phyloP scores from a whole-genome alignment of 768 basidiomycete species.

The Psilocybe subaeruginosa region DNA sequence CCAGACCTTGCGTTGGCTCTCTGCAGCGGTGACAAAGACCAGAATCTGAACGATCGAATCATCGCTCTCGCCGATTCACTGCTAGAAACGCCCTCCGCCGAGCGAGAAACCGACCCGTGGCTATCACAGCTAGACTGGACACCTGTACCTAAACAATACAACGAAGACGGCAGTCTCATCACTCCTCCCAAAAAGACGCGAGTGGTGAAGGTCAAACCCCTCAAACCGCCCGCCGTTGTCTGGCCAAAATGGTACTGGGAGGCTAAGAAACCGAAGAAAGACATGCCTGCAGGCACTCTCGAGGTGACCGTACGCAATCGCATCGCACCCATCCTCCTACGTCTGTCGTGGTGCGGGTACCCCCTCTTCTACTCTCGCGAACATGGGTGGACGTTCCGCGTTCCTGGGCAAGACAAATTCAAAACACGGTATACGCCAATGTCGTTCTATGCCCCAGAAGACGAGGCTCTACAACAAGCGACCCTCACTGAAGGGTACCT shows the following conservation, averaged over 20 bases:
- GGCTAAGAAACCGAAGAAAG: conserved; percentile 73
- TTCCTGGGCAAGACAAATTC: conserved; percentile 53
- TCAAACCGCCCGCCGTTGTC: conserved; percentile 49
- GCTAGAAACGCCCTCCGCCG: conserved; percentile 22
- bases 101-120: conserved; percentile 50
- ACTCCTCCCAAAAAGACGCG: conserved; percentile 29
- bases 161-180: conserved; percentile 11
- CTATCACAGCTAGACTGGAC: conserved; percentile 73
- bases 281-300: conserved; percentile 65
- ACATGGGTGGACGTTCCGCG: conserved; percentile 92
- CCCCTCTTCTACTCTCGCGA: conserved; percentile 85
- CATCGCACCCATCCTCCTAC: conserved; percentile 82
- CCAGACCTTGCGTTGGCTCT: conserved; percentile 47
- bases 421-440: conserved; percentile 49
- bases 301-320: conserved; percentile 87
- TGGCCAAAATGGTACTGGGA: conserved; percentile 99
- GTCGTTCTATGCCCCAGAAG: conserved; percentile 64
- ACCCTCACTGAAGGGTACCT: conserved; percentile 49
- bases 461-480: conserved; percentile 57
- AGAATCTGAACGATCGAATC: conserved; percentile 36
- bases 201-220: conserved; percentile 30
- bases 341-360: conserved; percentile 84
- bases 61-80: conserved; percentile 42
- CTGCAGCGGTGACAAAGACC: conserved; percentile 42
- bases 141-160: conserved; percentile 19